phyloP scores from a whole-genome alignment of 805 yeast genomes.

The Pichia nakasei region DNA sequence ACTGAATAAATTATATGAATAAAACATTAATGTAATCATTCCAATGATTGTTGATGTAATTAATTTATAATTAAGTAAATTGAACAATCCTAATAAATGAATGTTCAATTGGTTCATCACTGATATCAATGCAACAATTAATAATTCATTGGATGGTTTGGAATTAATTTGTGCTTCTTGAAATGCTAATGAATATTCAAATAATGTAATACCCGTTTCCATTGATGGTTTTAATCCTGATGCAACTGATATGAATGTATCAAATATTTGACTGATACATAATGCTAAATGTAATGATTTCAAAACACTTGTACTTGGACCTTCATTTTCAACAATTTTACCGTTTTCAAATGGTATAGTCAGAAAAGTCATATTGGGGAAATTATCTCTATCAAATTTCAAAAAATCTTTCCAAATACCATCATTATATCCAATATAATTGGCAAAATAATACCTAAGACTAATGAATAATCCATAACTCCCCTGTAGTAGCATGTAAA shows the following conservation, averaged over 20 bases:
- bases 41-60: constrained; percentile 59
- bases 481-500: constrained; percentile 27
- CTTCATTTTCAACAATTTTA: not conserved
- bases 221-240: constrained; percentile 48
- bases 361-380: constrained; percentile 20
- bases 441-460: constrained; percentile 9
- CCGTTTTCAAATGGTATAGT: constrained; percentile 17
- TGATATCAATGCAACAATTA: constrained; percentile 46
- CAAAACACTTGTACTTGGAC: constrained; percentile 10
- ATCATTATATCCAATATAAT: no score
- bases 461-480: constrained; percentile 28
- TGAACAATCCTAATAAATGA: constrained; percentile 53
- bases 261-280: constrained; percentile 56
- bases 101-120: constrained; percentile 49
- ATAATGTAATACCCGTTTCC: constrained; percentile 62
- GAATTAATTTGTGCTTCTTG: constrained; percentile 53
- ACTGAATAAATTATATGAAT: constrained; percentile 30
- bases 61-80: constrained; percentile 46
- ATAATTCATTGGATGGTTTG: constrained; percentile 45
- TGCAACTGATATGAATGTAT: constrained; percentile 53
- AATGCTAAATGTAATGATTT: constrained; percentile 46
- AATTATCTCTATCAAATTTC: constrained; percentile 17
- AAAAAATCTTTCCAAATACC: no score
- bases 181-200: constrained; percentile 68
- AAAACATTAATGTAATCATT: constrained; percentile 39